Base-by-base conservation (phyloP, 1,284 basidiomycete species). In the Ceratobasidium sp. region DNA sequence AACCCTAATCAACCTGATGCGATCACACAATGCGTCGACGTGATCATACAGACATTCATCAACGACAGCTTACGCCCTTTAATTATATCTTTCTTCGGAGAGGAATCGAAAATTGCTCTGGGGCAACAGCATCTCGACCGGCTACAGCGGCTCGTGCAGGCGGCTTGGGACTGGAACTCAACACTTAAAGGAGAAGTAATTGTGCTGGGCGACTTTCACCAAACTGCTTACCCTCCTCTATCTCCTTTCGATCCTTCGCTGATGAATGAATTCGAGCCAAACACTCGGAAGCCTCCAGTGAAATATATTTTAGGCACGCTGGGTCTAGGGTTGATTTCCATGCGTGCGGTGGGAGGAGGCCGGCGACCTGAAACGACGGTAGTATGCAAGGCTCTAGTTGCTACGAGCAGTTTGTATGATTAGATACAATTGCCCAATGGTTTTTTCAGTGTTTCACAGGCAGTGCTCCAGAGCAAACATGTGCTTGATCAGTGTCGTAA, bases 161-260 rank as follows among this genome's bases (percentile, higher is more conserved):
- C 26, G 21, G 69, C 55, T 2, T 71, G 55, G 69, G 69, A 71
- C 32, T 71, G 69, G 69, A 71, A 71, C 32, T 32, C 55, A 46
- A 28, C 18, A 13, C 21, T 71, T 3, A 71, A 71, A 26, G 69
- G 44, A 26, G 57, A 61, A 1, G 69, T 71, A 11, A 52, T 71
- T 9, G 18, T 61, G 30, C 46, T 71, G n/a, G 69, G 69, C 0
- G 69, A 71, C 23, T 71, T 71, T 35, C 28, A 59, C 23, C 69
- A 16, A 14, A 59, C 50, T 13, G 49, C 14, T n/a, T 71, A 71
- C 32, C 16, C 14, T 5, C 69, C 55, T 13, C 14, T 14, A 14
- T 47, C 21, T 3, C 44, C 8, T 28, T 61, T 71, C 35, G 44
- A 59, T 30, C 69, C 55, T 14, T 18, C 26, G 21, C 21, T 47